Evolutionary conservation across 23 red algal species (phyloP).

Genomic region (Cyanidioschyzon merolae): DNA sequence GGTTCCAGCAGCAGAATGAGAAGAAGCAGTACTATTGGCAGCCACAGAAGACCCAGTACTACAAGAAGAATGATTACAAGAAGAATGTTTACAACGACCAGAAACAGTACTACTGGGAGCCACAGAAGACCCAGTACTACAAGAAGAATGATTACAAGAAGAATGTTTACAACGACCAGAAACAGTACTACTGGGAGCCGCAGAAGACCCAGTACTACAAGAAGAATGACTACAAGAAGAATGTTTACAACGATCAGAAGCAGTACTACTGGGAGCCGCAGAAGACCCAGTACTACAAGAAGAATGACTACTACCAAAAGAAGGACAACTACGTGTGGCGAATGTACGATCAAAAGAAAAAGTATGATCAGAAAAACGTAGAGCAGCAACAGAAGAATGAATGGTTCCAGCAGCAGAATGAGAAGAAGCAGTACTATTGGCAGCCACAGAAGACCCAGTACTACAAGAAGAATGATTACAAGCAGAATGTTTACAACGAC

Average conservation of each 20-base stretch:
- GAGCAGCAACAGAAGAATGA: not conserved
- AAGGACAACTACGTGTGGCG: not conserved
- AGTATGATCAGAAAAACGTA: not conserved
- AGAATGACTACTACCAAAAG: not conserved
- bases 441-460: not conserved
- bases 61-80: not conserved
- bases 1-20: constrained; percentile 1
- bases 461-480: not conserved
- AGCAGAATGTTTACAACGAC: not conserved
- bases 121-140: not conserved
- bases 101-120: not conserved
- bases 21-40: constrained; percentile 6
- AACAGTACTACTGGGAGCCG: constrained; percentile 6
- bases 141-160: not conserved
- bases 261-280: not conserved
- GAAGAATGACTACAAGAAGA: constrained; percentile 4
- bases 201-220: not conserved
- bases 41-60: not conserved
- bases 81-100: constrained; percentile 2
- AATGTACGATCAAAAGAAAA: not conserved
- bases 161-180: not conserved
- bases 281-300: constrained; percentile 60
- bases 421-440: constrained; percentile 9
- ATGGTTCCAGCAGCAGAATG: not conserved
- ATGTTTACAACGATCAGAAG: not conserved